Conservation (phyloP, 768 basidiomycete genomes). For the Suillus tomentosus region DNA sequence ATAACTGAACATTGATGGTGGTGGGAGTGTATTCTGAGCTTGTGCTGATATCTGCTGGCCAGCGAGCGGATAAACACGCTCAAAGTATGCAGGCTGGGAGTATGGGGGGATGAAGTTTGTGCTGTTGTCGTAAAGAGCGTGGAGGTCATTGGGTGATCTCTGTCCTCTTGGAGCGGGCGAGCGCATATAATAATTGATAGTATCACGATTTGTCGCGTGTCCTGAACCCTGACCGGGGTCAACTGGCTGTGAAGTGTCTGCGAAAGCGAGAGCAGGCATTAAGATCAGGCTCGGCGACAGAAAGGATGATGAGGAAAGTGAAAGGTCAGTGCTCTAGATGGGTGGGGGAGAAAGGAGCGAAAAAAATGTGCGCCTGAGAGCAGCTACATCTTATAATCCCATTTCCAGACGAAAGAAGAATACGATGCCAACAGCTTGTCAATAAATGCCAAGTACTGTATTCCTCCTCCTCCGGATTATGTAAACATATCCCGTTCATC, state of each 20-base stretch:
- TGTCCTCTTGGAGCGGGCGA: constrained; percentile 19
- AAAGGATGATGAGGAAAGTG: constrained; percentile 3
- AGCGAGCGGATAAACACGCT: constrained; percentile 18
- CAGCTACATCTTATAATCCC: constrained; percentile 31
- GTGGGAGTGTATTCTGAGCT: constrained; percentile 12
- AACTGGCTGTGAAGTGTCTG: constrained; percentile 8
- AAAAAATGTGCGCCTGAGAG: constrained; percentile 36
- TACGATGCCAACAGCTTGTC: constrained; percentile 15
- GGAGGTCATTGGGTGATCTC: constrained; percentile 21
- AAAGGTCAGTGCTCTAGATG: constrained; percentile 8
- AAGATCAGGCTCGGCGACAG: constrained; percentile 10
- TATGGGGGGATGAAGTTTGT: constrained; percentile 14
- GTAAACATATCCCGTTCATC: constrained; percentile 10
- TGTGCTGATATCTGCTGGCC: constrained; percentile 16
- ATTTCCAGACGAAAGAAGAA: constrained; percentile 15
- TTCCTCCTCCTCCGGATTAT: constrained; percentile 17
- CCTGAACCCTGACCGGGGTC: constrained; percentile 12
- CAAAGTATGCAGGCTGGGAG: constrained; percentile 17
- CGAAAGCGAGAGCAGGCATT: constrained; percentile 35
- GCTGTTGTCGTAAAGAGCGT: constrained; percentile 29
- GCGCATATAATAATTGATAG: constrained; percentile 27
- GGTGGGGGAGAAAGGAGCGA: constrained; percentile 25
- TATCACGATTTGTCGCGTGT: constrained; percentile 12
- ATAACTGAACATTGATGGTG: constrained; percentile 31
- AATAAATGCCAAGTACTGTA: constrained; percentile 14